Percentiles rank a stretch among this genome's conserved stretches.
Conservation (phyloP, 2,329 filamentous ascomycete genomes). For the Sclerotinia borealis region DNA sequence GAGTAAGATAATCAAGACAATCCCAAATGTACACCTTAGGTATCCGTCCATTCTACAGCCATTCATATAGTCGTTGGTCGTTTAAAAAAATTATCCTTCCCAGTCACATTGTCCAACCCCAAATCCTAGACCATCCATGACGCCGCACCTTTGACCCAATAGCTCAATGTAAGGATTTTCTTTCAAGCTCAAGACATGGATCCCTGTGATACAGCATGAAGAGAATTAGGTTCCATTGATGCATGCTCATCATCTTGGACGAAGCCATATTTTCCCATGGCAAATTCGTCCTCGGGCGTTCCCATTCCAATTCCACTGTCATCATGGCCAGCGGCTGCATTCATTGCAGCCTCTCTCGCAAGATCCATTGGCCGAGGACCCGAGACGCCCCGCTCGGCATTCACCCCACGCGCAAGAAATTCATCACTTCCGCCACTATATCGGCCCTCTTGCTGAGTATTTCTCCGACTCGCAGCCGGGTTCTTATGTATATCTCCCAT, state of each 20-base stretch:
- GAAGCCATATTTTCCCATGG: conserved; percentile 53
- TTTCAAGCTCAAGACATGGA: conserved; percentile 6
- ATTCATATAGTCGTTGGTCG: conserved; percentile 13
- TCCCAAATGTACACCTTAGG: conserved; percentile 12
- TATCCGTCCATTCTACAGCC: conserved; percentile 14
- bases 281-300: conserved; percentile 59
- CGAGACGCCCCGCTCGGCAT: conserved; percentile 21
- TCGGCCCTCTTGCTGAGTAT: conserved; percentile 26
- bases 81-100: conserved; percentile 12
- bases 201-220: conserved; percentile 14
- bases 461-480: conserved; percentile 18
- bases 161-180: neutral
- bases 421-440: conserved; percentile 32
- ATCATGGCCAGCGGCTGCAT: conserved; percentile 50
- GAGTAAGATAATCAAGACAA: conserved; percentile 12
- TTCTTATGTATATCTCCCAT: conserved; percentile 22
- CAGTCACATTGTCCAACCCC: conserved; percentile 8
- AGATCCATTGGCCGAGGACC: conserved; percentile 31
- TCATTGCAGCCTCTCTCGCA: conserved; percentile 41
- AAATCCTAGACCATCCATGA: conserved; percentile 7
- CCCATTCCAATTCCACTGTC: conserved; percentile 71
- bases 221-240: conserved; percentile 18
- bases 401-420: conserved; percentile 24
- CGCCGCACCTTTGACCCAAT: conserved; percentile 1
- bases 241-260: conserved; percentile 21